Base-by-base conservation (phyloP, 306 rosid species). In the Prunus fruticosa region DNA sequence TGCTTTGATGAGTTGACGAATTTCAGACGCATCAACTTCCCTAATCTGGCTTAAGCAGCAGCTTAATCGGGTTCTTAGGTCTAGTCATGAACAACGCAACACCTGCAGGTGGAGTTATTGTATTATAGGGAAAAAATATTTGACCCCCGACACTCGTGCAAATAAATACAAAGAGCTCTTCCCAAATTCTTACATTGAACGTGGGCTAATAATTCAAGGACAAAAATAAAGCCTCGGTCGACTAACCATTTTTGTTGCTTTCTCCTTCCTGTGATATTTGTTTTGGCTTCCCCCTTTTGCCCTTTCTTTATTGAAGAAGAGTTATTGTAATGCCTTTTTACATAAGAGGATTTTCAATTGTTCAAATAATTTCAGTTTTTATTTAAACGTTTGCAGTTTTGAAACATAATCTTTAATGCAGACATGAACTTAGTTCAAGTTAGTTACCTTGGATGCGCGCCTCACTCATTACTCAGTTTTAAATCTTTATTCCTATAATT, bases 71-170 rank as follows among this genome's bases (percentile, higher is more conserved):
- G 20, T 18, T 10, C 11, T 49, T 30, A 22, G 3, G 27, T 28
- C 73, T 71, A 74, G 79, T 79, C 75, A 73, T 22, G 18, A 28
- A 66, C 72, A 79, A 28, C 53, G 52, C 60, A 65, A 3, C 74
- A 32, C 27, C 8, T 20, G 25, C 10, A 11, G 30, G 8, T 58
- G 12, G 19, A 75, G 49, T 47, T 47, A 73, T 73, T 49, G 27
- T 10, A 74, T 47, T 25, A 11, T 34, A 6, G 11, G 18, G 12
- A 18, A 47, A 63, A 50, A 7, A 34, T 20, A 30, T 14, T 53
- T 23, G 20, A 7, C 6, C 22, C 6, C 25, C 2, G 58, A 25
- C 54, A 43, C 61, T 64, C 60, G 52, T 13, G 82, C 38, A 69
- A 32, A 71, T 41, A 51, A 5, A 15, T 12, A 32, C 49, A 51